Conservation (phyloP, 2,329 filamentous ascomycete genomes). For the Calonectria pteridis region DNA sequence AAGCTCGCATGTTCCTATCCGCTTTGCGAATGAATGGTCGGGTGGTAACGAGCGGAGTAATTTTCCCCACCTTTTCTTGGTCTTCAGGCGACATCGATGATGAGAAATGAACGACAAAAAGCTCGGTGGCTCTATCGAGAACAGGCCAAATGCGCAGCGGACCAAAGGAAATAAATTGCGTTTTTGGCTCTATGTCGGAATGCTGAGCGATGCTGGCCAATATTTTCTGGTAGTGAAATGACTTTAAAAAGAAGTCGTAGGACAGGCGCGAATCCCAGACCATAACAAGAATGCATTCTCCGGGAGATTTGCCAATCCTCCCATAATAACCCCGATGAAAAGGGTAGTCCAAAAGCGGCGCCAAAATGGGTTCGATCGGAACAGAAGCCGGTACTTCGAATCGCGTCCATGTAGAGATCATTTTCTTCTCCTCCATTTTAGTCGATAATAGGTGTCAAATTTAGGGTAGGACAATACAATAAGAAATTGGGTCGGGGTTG, state of each 20-base stretch:
- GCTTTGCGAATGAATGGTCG: not conserved
- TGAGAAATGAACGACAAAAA: not conserved
- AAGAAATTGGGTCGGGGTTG: not conserved
- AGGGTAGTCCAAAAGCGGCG: not conserved
- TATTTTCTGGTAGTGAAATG: not conserved
- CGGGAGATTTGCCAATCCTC: not conserved
- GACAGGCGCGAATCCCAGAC: not conserved
- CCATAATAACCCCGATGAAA: not conserved
- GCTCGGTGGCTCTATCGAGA: not conserved
- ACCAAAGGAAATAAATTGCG: not conserved
- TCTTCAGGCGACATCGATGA: not conserved
- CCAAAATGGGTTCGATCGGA: not conserved
- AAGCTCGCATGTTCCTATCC: not conserved
- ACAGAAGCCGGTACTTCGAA: not conserved
- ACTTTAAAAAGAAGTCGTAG: not conserved
- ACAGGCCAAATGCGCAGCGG: not conserved
- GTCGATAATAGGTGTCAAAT: not conserved
- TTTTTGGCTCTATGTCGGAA: not conserved
- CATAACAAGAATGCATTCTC: not conserved
- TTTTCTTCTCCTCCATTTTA: not conserved
- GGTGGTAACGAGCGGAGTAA: not conserved
- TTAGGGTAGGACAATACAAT: accelerated
- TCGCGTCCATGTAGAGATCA: not conserved
- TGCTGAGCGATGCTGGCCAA: not conserved
- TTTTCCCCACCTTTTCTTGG: not conserved